Evolutionary conservation across 2,329 filamentous ascomycete species (phyloP).

Genomic region (Colletotrichum euphorbiae): DNA sequence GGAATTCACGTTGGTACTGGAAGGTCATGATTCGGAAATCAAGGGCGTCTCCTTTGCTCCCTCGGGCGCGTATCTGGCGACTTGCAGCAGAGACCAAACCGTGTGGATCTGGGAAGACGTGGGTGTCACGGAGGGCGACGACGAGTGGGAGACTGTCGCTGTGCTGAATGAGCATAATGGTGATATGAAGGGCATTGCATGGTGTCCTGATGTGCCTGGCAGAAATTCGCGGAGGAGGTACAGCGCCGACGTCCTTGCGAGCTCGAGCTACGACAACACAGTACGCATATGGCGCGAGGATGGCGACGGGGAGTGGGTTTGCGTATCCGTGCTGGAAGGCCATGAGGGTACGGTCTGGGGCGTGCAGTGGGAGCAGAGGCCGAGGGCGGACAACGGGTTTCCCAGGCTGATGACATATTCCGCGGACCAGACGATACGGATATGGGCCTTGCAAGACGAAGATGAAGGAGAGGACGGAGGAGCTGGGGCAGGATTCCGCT

Average conservation of each 20-base stretch:
- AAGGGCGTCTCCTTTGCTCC: conserved; percentile 82
- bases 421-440: conserved; percentile 81
- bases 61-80: conserved; percentile 83
- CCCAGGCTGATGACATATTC: conserved; percentile 83
- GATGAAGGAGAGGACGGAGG: conserved; percentile 55
- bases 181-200: conserved; percentile 93
- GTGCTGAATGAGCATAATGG: conserved; percentile 94
- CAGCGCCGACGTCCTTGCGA: conserved; percentile 80
- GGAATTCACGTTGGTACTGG: conserved; percentile 91
- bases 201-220: conserved; percentile 79
- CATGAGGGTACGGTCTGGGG: conserved; percentile 93
- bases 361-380: conserved; percentile 74
- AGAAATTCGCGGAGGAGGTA: conserved; percentile 58
- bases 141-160: conserved; percentile 96
- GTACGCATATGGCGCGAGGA: conserved; percentile 92
- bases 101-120: conserved; percentile 99
- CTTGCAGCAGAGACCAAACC: conserved; percentile 90
- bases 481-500: conserved; percentile 48
- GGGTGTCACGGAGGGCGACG: conserved; percentile 76
- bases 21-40: conserved; percentile 96
- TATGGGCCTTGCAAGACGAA: conserved; percentile 78
- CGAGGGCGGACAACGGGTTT: conserved; percentile 55
- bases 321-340: conserved; percentile 82
- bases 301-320: conserved; percentile 89
- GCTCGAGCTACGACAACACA: conserved; percentile 93